Evolutionary conservation across 1,284 basidiomycete species (phyloP).

Genomic region (Ceratobasidium sp.): DNA sequence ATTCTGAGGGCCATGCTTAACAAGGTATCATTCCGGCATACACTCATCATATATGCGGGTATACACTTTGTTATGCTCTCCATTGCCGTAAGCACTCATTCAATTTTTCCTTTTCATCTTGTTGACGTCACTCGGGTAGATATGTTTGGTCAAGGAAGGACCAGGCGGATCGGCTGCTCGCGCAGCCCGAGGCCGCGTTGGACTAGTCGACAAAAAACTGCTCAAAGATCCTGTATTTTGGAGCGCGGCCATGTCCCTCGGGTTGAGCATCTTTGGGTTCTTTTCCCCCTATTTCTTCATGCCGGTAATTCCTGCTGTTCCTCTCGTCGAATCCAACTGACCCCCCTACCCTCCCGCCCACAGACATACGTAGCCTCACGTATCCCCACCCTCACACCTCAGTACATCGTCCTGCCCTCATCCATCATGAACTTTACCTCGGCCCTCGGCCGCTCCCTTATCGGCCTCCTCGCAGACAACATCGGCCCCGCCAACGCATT

Average conservation of each 20-base stretch:
- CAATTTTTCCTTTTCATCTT: slow-evolving; percentile 14
- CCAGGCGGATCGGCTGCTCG: slow-evolving; percentile 23
- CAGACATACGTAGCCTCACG: slow-evolving; percentile 48
- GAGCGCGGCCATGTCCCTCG: slow-evolving; percentile 44
- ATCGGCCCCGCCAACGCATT: slow-evolving; percentile 51
- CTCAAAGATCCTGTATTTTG: slow-evolving; percentile 48
- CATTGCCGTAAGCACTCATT: slow-evolving; percentile 28
- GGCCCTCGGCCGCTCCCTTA: slow-evolving; percentile 49
- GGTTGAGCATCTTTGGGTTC: slow-evolving; percentile 46
- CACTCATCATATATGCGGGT: slow-evolving; percentile 49
- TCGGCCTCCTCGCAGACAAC: slow-evolving; percentile 50
- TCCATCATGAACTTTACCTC: slow-evolving; percentile 50
- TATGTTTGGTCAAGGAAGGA: slow-evolving; percentile 40
- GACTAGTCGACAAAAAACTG: slow-evolving; percentile 46
- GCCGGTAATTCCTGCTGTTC: slow-evolving; percentile 43
- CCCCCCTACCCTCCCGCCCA: neutral
- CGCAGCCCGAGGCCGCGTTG: slow-evolving; percentile 22
- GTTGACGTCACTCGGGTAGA: slow-evolving; percentile 33
- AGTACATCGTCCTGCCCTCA: slow-evolving; percentile 48
- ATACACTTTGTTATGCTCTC: slow-evolving; percentile 47
- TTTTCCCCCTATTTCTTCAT: slow-evolving; percentile 44
- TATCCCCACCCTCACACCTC: slow-evolving; percentile 45
- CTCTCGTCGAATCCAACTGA: slow-evolving; percentile 21
- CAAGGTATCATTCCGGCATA: slow-evolving; percentile 47
- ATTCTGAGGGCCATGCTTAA: slow-evolving; percentile 49